Conservation (phyloP, 177 flowering plant species). For the Vitis hybrid region DNA sequence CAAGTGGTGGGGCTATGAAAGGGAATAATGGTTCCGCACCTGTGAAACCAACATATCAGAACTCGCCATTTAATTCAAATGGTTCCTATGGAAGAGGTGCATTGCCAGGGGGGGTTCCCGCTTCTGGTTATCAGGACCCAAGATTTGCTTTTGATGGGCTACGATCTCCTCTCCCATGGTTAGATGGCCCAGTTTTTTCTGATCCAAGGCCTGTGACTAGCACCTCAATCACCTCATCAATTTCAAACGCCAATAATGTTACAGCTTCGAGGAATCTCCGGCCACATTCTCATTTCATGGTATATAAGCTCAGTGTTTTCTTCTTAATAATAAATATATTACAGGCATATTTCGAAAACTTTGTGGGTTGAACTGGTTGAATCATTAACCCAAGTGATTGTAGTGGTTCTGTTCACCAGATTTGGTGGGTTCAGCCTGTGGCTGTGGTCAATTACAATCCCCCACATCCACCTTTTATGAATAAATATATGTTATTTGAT, state of each 20-base stretch:
- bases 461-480: no score
- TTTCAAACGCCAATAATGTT: conserved; percentile 14
- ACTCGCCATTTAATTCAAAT: conserved; percentile 23
- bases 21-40: conserved; percentile 35
- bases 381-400: no score
- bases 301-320: conserved; percentile 8
- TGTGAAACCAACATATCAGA: conserved; percentile 27
- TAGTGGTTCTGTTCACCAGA: no score
- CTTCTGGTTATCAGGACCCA: conserved; percentile 49
- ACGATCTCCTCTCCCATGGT: conserved; percentile 37
- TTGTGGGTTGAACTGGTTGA: no score
- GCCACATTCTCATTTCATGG: conserved; percentile 31
- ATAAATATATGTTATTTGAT: no score
- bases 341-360: no score
- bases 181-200: conserved; percentile 36
- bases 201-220: conserved; percentile 22
- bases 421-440: no score
- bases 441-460: no score
- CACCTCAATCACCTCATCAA: conserved; percentile 2
- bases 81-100: conserved; percentile 35
- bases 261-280: conserved; percentile 27
- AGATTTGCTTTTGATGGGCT: conserved; percentile 35
- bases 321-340: background rate
- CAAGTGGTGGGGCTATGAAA: conserved; percentile 35
- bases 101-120: conserved; percentile 30